These are phyloP conservation scores for Cystofilobasidium ferigula DNA, from an alignment of 768 basidiomycete genomes.

Conservation along the genomic window DNA sequence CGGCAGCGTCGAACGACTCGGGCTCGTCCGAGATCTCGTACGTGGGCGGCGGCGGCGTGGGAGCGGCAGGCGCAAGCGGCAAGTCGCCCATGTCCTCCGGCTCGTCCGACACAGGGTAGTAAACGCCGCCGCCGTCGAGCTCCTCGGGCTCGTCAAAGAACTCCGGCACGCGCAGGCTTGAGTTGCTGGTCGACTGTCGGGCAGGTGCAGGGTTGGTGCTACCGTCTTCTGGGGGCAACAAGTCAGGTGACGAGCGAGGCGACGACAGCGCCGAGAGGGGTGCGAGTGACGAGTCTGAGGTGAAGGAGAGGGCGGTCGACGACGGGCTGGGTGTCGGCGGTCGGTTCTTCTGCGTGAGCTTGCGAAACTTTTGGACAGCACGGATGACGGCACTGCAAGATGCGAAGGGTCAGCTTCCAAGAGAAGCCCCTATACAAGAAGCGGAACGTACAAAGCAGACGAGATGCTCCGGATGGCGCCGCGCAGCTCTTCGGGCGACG, in stretches of 20 bases:
- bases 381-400: slow-evolving; percentile 34
- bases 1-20: slow-evolving; percentile 8
- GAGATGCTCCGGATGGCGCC: slow-evolving; percentile 33
- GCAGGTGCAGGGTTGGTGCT: not conserved
- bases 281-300: not conserved
- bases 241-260: not conserved
- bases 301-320: slow-evolving; percentile 25
- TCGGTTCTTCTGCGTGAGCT: not conserved
- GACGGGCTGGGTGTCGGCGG: slow-evolving; percentile 16
- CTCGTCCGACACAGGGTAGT: not conserved
- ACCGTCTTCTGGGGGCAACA: not conserved
- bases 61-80: not conserved
- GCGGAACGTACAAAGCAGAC: slow-evolving; percentile 35
- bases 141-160: slow-evolving; percentile 8
- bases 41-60: not conserved
- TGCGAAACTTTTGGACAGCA: slow-evolving; percentile 34
- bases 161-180: slow-evolving; percentile 3
- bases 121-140: not conserved
- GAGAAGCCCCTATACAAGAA: not conserved
- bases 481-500: slow-evolving; percentile 36
- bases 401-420: not conserved
- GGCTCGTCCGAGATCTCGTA: slow-evolving; percentile 20
- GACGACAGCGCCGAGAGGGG: slow-evolving; percentile 1
- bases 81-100: slow-evolving; percentile 3
- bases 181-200: not conserved